phyloP scores from a whole-genome alignment of 2,329 filamentous ascomycete genomes.

The Epichloe hybrida region DNA sequence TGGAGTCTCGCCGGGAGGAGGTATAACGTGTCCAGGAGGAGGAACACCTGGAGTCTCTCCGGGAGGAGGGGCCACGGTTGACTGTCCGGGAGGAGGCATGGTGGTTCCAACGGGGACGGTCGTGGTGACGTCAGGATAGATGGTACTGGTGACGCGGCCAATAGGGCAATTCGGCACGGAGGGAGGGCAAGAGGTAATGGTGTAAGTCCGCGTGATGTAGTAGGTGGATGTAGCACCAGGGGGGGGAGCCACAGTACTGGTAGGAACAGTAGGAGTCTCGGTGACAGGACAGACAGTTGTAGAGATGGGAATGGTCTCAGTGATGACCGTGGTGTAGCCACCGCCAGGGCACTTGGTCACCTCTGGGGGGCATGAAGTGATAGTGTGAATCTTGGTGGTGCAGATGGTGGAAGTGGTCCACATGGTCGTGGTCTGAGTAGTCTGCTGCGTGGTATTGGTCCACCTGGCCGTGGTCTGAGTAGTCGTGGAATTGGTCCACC shows the following conservation, averaged over 20 bases:
- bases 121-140: conserved; percentile 18
- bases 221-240: conserved; percentile 9
- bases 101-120: conserved; percentile 9
- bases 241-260: neutral
- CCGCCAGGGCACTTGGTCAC: conserved; percentile 18
- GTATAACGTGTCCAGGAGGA: no score
- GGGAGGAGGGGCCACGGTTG: neutral
- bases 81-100: neutral
- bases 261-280: conserved; percentile 1
- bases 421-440: conserved; percentile 3
- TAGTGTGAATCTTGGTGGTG: conserved; percentile 15
- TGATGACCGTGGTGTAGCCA: conserved; percentile 13
- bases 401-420: conserved; percentile 20
- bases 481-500: no score
- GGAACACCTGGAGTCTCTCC: no score
- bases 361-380: conserved; percentile 17
- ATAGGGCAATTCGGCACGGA: conserved; percentile 18
- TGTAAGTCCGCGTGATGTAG: conserved; percentile 18
- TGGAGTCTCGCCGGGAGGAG: neutral
- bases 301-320: conserved; percentile 18
- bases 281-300: conserved; percentile 31
- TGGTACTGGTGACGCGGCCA: conserved; percentile 17
- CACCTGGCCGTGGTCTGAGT: conserved; percentile 6
- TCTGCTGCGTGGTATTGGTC: conserved; percentile 16
- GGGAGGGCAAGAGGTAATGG: conserved; percentile 19